Base-by-base conservation (phyloP, 345 rosid species). In the Alliaria petiolata region DNA sequence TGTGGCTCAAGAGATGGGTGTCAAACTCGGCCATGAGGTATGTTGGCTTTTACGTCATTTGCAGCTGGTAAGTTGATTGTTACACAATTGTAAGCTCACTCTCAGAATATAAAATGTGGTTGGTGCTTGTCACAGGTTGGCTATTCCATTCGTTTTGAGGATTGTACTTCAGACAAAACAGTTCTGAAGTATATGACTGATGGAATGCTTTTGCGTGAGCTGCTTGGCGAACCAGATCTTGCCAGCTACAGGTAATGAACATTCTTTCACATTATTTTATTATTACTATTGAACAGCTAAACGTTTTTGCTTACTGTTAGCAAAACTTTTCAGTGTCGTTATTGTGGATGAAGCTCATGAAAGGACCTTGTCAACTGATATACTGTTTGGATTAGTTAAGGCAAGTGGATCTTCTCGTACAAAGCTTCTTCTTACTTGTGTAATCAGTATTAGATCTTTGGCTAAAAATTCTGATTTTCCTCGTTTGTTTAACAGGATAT, bases 261-360 rank as follows among this genome's bases (percentile, higher is more conserved):
- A 45, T 58, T 61, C 40, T 63, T 16, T 5, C 49, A 42, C 35
- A 22, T 7, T 7, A 1, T 7, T 11, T 40, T 40, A 13, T 36
- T 42, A 7, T 19, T 53, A 35, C 15, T 22, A 8, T 47, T 38
- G 9, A 31, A 26, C 46, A 31, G 28, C 57, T 10, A 35, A 50
- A 46, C 60, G 31, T 34, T 46, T 64, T 68, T 67, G 47, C 64
- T 78, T 68, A 62, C 62, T 46, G 50, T 33, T 20, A 45, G 26
- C 39, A 69, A 44, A 69, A 62, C 76, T 62, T 79, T 79, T 74
- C 85, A 92, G 98, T 71, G 93, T 95, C 30, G 81, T 91, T 69
- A 91, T 95, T 90, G 97, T 95, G 76, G 99, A 95, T 59, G 97
- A 95, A 85, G 97, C 99, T 3, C 99, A 95, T 79, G 99, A 95